These are phyloP conservation scores for Colletotrichum lupini DNA, from an alignment of 2,329 filamentous ascomycete species.

Conservation along the genomic window DNA sequence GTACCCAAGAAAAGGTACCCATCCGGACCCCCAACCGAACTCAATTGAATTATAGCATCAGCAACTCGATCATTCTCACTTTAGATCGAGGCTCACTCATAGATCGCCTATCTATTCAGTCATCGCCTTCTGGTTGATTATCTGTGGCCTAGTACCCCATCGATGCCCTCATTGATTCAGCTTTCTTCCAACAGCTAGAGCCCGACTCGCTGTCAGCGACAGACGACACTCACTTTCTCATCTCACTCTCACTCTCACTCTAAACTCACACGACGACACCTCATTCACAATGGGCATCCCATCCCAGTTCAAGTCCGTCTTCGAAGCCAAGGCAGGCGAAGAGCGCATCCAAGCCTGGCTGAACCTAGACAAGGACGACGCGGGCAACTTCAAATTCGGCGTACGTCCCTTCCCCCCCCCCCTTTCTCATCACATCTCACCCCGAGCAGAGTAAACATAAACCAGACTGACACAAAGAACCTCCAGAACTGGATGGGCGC, in stretches of 20 bases:
- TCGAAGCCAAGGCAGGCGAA: constrained; percentile 35
- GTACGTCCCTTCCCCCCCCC: constrained; percentile 38
- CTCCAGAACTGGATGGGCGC: constrained; percentile 56
- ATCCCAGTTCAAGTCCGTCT: constrained; percentile 1
- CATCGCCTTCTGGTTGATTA: background rate
- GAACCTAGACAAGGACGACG: constrained; percentile 40
- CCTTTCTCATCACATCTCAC: background rate
- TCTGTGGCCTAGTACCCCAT: background rate
- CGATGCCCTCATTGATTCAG: background rate
- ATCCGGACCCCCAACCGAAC: background rate
- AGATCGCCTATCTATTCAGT: too few relatives aligned
- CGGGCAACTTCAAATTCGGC: constrained; percentile 44
- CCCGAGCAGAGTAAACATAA: background rate
- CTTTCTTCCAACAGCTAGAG: background rate
- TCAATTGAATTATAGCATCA: background rate
- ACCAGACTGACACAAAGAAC: background rate
- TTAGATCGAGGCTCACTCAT: too few relatives aligned
- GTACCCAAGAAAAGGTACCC: background rate
- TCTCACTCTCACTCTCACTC: background rate
- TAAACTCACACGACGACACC: too few relatives aligned
- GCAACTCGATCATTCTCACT: background rate
- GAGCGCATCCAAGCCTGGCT: constrained; percentile 48
- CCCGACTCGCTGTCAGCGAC: background rate
- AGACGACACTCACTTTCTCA: background rate
- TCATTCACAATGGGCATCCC: background rate